A percentile compares a stretch with the other conserved stretches of the same genome.
Conservation (phyloP, 768 basidiomycete species). For the Serendipita sp. region DNA sequence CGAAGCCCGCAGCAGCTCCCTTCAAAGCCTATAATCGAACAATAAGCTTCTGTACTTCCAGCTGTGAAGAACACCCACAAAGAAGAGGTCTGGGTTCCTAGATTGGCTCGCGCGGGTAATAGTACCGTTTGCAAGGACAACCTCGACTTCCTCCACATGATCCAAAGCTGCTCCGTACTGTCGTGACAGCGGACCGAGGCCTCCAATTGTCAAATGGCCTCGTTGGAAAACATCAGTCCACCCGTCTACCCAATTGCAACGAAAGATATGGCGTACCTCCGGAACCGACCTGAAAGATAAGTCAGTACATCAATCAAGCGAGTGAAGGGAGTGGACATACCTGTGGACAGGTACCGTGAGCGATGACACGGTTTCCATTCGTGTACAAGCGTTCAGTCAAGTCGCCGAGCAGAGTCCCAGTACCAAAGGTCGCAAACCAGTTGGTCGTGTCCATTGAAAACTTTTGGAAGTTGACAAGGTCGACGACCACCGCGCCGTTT, state of each 20-base stretch:
- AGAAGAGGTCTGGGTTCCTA: slow-evolving; percentile 17
- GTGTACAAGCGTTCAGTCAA: slow-evolving; percentile 14
- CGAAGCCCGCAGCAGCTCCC: slow-evolving; percentile 20
- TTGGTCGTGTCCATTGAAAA: slow-evolving; percentile 18
- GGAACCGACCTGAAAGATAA: slow-evolving; percentile 15
- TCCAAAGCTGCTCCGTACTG: slow-evolving; percentile 20
- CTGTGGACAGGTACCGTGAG: slow-evolving; percentile 21
- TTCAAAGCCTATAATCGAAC: slow-evolving; percentile 16
- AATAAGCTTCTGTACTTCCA: not conserved
- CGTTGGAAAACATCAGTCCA: not conserved
- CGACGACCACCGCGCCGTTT: slow-evolving; percentile 21
- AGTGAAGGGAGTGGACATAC: too few relatives aligned
- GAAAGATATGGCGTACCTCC: not conserved
- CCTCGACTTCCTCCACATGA: slow-evolving; percentile 16
- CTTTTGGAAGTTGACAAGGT: slow-evolving; percentile 17
- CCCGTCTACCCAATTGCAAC: too few relatives aligned
- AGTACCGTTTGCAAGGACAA: slow-evolving; percentile 18
- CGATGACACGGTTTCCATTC: slow-evolving; percentile 16
- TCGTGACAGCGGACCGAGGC: slow-evolving; percentile 15
- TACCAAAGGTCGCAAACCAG: slow-evolving; percentile 17
- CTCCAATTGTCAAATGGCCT: slow-evolving; percentile 10
- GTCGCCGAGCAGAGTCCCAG: slow-evolving; percentile 17
- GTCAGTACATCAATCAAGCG: too few relatives aligned
- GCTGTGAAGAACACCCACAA: slow-evolving; percentile 11
- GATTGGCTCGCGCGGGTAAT: slow-evolving; percentile 15